Percentiles rank a stretch among this genome's conserved stretches.
Evolutionary conservation across 768 basidiomycete genomes (phyloP).

Genomic region (Phlegmacium glaucopus): DNA sequence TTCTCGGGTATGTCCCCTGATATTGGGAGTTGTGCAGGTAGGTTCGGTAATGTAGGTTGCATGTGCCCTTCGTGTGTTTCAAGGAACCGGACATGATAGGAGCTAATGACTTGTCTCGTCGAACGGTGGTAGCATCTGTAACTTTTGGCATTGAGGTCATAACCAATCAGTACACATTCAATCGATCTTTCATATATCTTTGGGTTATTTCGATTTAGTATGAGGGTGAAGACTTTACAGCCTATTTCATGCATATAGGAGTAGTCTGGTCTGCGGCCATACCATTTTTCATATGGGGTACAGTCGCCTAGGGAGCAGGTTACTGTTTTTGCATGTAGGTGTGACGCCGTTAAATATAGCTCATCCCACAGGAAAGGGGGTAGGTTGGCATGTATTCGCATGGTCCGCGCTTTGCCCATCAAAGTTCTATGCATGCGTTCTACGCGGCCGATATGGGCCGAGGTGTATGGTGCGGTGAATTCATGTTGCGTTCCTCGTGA

Average conservation of each 20-base stretch:
- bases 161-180: conserved; percentile 18
- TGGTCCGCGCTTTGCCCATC: conserved; percentile 21
- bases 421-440: conserved; percentile 31
- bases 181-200: conserved; percentile 20
- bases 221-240: conserved; percentile 22
- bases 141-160: conserved; percentile 12
- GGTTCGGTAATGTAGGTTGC: too few species aligned
- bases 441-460: conserved; percentile 29
- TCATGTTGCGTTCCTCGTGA: conserved; percentile 7
- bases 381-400: conserved; percentile 18
- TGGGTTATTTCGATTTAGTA: conserved; percentile 19
- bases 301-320: conserved; percentile 5
- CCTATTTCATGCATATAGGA: conserved; percentile 28
- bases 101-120: too few species aligned
- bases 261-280: conserved; percentile 17
- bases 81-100: too few species aligned
- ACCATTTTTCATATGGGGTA: conserved; percentile 17
- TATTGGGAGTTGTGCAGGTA: too few species aligned
- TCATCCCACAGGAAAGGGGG: conserved; percentile 31
- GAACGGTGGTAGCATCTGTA: too few species aligned
- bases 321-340: conserved; percentile 16
- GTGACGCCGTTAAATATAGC: conserved; percentile 25
- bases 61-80: too few species aligned
- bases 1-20: too few species aligned
- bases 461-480: conserved; percentile 27